Conservation (phyloP, 2,329 filamentous ascomycete genomes). For the Talaromyces sp. region DNA sequence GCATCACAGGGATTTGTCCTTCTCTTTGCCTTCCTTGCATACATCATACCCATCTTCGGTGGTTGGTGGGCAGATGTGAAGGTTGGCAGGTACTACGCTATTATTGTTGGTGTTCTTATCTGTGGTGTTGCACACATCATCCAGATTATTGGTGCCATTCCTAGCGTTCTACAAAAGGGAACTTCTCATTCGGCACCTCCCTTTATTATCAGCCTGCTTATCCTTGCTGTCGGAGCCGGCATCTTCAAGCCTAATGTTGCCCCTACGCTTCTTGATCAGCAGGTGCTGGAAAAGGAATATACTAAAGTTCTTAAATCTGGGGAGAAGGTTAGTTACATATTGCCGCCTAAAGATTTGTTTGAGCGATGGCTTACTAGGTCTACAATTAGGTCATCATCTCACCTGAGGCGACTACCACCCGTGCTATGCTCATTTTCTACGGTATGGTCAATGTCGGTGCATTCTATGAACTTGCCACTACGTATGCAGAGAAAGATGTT, state of each 20-base stretch:
- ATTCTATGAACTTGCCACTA: conserved; percentile 57
- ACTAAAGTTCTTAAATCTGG: conserved; percentile 53
- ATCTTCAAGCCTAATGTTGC: conserved; percentile 67
- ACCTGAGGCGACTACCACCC: conserved; percentile 59
- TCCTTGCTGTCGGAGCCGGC: conserved; percentile 35
- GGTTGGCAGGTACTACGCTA: conserved; percentile 65
- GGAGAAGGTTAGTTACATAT: conserved; percentile 43
- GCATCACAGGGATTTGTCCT: conserved; percentile 52
- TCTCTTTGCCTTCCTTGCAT: conserved; percentile 59
- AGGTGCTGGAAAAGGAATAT: conserved; percentile 52
- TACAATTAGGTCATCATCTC: conserved; percentile 54
- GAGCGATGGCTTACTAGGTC: neutral
- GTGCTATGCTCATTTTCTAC: conserved; percentile 67
- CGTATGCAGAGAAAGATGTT: conserved; percentile 69
- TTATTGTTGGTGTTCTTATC: conserved; percentile 53
- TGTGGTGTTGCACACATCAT: conserved; percentile 58
- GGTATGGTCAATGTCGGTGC: conserved; percentile 66
- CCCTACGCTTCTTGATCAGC: conserved; percentile 66
- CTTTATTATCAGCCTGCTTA: conserved; percentile 34
- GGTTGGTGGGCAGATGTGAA: conserved; percentile 64
- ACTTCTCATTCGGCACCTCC: conserved; percentile 26
- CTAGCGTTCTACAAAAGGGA: conserved; percentile 34
- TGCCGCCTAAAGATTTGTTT: neutral
- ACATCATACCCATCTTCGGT: conserved; percentile 55
- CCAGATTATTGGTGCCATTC: conserved; percentile 44